These are phyloP conservation scores for Aspergillus caelatus DNA, from an alignment of 2,329 filamentous ascomycete genomes.

Conservation along the genomic window DNA sequence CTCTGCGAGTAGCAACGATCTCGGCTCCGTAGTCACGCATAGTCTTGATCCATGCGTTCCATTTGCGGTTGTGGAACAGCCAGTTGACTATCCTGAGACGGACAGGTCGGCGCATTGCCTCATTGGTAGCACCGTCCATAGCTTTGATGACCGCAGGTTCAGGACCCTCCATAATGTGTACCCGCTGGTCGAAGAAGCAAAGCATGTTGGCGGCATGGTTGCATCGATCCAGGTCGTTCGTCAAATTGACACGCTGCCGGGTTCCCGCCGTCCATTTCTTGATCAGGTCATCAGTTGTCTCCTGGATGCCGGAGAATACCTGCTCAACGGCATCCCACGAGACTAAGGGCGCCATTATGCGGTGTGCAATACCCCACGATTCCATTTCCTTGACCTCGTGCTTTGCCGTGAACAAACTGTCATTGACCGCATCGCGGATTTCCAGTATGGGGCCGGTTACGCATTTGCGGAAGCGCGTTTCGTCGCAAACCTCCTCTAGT, in stretches of 20 bases:
- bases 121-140: slow-evolving; percentile 59
- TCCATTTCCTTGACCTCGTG: slow-evolving; percentile 34
- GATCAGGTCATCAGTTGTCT: slow-evolving; percentile 54
- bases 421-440: slow-evolving; percentile 63
- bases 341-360: slow-evolving; percentile 51
- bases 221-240: slow-evolving; percentile 56
- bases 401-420: slow-evolving; percentile 68
- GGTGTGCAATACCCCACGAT: slow-evolving; percentile 68
- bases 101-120: slow-evolving; percentile 59
- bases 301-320: slow-evolving; percentile 54
- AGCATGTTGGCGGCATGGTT: slow-evolving; percentile 57
- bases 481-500: slow-evolving; percentile 67
- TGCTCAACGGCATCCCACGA: slow-evolving; percentile 42
- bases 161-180: slow-evolving; percentile 51
- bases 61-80: slow-evolving; percentile 57
- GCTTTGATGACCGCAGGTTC: slow-evolving; percentile 55
- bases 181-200: slow-evolving; percentile 55
- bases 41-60: slow-evolving; percentile 55
- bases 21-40: slow-evolving; percentile 61
- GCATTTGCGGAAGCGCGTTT: slow-evolving; percentile 60
- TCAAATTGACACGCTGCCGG: slow-evolving; percentile 47
- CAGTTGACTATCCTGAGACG: slow-evolving; percentile 56
- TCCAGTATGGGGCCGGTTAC: slow-evolving; percentile 58
- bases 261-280: slow-evolving; percentile 51
- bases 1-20: slow-evolving; percentile 59